phyloP scores from a whole-genome alignment of 208 protist species.

The Tritrichomonas musculus region DNA sequence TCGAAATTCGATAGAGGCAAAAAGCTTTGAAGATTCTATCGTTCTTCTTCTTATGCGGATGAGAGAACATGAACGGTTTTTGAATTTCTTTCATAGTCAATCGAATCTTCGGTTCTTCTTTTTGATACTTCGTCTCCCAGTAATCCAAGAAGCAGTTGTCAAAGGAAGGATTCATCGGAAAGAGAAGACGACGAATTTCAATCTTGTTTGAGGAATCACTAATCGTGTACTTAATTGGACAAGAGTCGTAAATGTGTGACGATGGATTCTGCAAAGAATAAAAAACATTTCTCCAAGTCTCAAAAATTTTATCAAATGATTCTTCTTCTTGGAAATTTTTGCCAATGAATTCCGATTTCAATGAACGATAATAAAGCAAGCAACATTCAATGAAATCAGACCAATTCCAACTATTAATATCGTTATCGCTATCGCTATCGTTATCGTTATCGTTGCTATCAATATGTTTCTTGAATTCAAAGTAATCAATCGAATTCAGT shows the following conservation, averaged over 20 bases:
- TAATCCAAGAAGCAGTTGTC: neutral
- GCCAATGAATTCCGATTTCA: neutral
- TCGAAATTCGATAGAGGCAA: neutral
- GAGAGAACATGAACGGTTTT: neutral
- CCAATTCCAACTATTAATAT: neutral
- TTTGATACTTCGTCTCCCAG: neutral
- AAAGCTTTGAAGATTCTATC: neutral
- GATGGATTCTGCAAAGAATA: neutral
- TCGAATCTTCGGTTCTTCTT: neutral
- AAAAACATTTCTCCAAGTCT: neutral
- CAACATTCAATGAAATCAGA: neutral
- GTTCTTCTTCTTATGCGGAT: neutral
- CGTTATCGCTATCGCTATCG: neutral
- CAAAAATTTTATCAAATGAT: neutral
- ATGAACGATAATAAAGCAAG: neutral
- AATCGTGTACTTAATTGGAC: neutral
- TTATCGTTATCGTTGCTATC: too few relatives aligned
- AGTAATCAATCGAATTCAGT: too few relatives aligned
- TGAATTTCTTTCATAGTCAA: neutral
- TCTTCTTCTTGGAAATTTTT: neutral
- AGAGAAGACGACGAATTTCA: neutral
- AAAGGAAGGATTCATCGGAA: conserved; percentile 27
- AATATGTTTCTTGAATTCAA: too few relatives aligned
- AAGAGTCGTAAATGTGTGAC: neutral
- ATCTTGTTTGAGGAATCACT: neutral